phyloP scores from a whole-genome alignment of 257 asterid genomes.

The Solanum tacnaense region DNA sequence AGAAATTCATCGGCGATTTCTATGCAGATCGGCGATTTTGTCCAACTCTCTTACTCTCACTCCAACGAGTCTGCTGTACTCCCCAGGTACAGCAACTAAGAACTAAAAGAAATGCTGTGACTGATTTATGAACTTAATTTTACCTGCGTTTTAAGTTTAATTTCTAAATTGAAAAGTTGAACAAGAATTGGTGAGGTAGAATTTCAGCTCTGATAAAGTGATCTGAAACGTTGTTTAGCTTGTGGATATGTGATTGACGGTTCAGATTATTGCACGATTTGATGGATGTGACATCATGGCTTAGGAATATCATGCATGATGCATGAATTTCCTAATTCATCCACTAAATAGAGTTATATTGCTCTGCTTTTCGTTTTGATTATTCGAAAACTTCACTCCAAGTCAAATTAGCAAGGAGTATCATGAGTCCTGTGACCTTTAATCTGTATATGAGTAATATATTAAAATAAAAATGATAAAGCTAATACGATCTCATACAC shows the following conservation, averaged over 20 bases:
- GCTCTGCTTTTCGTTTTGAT: background rate
- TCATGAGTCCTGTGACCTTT: background rate
- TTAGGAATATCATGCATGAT: background rate
- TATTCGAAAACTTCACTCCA: background rate
- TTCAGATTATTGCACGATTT: background rate
- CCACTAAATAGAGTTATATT: background rate
- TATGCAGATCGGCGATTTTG: constrained; percentile 71
- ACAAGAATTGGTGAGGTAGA: background rate
- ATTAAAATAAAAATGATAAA: background rate
- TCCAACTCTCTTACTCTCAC: constrained; percentile 74
- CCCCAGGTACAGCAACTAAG: constrained; percentile 57
- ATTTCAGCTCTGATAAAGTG: background rate
- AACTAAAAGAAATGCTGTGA: background rate
- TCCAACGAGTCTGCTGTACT: constrained; percentile 44
- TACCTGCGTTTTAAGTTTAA: background rate
- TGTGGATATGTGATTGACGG: background rate
- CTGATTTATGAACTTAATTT: background rate
- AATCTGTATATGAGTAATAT: background rate
- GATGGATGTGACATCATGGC: background rate
- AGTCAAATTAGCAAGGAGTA: no score
- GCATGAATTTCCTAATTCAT: background rate
- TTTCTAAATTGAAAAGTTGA: background rate
- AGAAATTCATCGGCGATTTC: constrained; percentile 68
- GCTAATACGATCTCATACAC: background rate
- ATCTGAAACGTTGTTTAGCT: background rate